Evolutionary conservation across 2,329 filamentous ascomycete genomes (phyloP).

Genomic region (Cytospora mali): DNA sequence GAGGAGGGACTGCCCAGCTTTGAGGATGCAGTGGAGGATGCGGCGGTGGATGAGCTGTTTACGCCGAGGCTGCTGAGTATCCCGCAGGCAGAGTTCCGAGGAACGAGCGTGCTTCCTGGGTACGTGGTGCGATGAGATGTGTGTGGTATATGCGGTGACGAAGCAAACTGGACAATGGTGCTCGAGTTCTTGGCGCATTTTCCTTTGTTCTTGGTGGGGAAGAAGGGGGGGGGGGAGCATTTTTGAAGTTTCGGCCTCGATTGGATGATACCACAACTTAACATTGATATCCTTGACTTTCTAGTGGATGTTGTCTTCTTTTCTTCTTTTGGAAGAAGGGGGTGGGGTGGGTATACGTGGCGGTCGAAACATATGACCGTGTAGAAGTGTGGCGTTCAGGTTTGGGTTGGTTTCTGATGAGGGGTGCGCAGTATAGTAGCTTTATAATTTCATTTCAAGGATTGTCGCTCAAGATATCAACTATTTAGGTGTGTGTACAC

Average conservation of each 20-base stretch:
- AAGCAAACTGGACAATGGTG: neutral
- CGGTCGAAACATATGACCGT: neutral
- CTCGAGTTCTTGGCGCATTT: neutral
- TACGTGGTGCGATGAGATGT: constrained; percentile 30
- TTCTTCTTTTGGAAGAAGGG: too few relatives aligned
- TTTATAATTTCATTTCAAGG: too few relatives aligned
- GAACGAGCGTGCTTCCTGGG: constrained; percentile 34
- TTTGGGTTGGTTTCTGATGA: neutral
- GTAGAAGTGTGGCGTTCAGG: neutral
- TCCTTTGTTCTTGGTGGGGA: neutral
- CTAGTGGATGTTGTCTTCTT: too few relatives aligned
- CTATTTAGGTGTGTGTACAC: too few relatives aligned
- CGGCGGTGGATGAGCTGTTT: constrained; percentile 48
- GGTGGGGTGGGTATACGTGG: too few relatives aligned
- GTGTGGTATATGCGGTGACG: neutral
- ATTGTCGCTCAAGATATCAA: too few relatives aligned
- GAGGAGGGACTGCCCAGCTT: constrained; percentile 49
- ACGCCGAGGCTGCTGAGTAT: constrained; percentile 47
- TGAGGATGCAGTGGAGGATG: constrained; percentile 50
- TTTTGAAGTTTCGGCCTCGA: too few relatives aligned
- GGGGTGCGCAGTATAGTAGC: neutral
- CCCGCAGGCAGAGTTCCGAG: constrained; percentile 28
- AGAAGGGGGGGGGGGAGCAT: too few relatives aligned
- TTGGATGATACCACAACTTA: neutral
- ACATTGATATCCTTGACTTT: neutral